Base-by-base conservation (phyloP, 805 yeast species). In the Danielozyma ontarioensis region DNA sequence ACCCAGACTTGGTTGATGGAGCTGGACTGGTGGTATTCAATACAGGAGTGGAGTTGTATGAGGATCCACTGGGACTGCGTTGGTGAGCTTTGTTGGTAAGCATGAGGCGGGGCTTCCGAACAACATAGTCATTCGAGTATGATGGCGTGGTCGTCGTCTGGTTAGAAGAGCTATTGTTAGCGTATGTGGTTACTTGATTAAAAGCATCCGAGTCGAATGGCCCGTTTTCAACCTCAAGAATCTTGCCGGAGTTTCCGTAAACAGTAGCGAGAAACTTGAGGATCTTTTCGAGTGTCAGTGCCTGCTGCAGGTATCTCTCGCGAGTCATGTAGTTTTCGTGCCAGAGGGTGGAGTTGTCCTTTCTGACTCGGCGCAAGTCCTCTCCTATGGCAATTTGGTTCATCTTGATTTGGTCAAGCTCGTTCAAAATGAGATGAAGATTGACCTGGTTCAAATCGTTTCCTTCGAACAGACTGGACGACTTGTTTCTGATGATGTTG, bases 341-440 rank as follows among this genome's bases (percentile, higher is more conserved):
- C 98, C 98, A 93, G 28, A 93, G 61, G 48, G 86, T 58, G 53
- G 86, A 90, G 60, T 90, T 93, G 53, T 93, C 97, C 39, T 80
- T 80, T 37, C 88, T 72, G 25, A 93, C 78, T 37, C 97, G 70
- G 45, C 82, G 67, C 41, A 93, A 65, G 52, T 93, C 97, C 46
- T 88, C 93, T 4, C 87, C 75, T 13, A 93, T 85, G 13, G 84
- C 74, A 40, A 76, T 50, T 57, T 93, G 98, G 49, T 85, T 84
- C 47, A 73, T 68, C 53, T 83, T 85, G 45, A 93, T 73, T 34
- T 68, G 68, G 40, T 86, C 93, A 36, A 89, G 62, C 56, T 89
- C 97, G 31, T 68, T 67, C 36, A 89, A 50, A 3, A 90, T 52
- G 13, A 76, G 53, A 40, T 61, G 67, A 18, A 79, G 51, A 39